These are phyloP conservation scores for Calonectria pauciramosa DNA, from an alignment of 2,329 filamentous ascomycete genomes.

Conservation along the genomic window DNA sequence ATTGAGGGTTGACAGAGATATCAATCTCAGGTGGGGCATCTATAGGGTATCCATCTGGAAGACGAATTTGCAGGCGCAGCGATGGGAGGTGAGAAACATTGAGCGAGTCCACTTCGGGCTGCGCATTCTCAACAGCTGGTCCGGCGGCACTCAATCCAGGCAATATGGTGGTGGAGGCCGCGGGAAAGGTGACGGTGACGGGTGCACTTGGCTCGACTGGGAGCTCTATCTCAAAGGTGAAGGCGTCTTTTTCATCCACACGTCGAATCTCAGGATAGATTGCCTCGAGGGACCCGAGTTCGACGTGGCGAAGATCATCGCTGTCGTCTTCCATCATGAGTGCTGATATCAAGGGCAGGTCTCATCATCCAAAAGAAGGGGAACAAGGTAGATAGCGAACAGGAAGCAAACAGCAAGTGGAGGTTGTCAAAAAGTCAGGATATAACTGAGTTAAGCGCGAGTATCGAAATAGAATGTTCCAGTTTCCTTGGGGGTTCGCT, in stretches of 20 bases:
- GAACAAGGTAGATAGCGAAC: background rate
- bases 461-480: background rate
- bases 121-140: constrained; percentile 29
- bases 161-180: constrained; percentile 49
- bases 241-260: constrained; percentile 56
- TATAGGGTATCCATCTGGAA: constrained; percentile 72
- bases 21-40: constrained; percentile 63
- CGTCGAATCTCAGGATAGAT: constrained; percentile 76
- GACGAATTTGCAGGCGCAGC: constrained; percentile 64
- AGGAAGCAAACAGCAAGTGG: background rate
- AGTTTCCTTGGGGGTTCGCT: background rate
- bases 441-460: background rate
- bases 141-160: constrained; percentile 24
- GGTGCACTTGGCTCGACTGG: constrained; percentile 68
- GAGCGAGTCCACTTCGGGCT: constrained; percentile 58
- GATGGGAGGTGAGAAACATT: constrained; percentile 71
- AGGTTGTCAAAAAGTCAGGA: background rate
- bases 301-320: constrained; percentile 68
- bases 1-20: constrained; percentile 68
- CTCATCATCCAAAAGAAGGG: constrained; percentile 35
- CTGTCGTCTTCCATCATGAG: constrained; percentile 55
- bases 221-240: constrained; percentile 68
- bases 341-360: constrained; percentile 29
- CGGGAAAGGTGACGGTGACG: constrained; percentile 70
- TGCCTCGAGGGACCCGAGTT: constrained; percentile 72